Base-by-base conservation (phyloP, 2,329 filamentous ascomycete genomes). In the Rachicladosporium sp. region DNA sequence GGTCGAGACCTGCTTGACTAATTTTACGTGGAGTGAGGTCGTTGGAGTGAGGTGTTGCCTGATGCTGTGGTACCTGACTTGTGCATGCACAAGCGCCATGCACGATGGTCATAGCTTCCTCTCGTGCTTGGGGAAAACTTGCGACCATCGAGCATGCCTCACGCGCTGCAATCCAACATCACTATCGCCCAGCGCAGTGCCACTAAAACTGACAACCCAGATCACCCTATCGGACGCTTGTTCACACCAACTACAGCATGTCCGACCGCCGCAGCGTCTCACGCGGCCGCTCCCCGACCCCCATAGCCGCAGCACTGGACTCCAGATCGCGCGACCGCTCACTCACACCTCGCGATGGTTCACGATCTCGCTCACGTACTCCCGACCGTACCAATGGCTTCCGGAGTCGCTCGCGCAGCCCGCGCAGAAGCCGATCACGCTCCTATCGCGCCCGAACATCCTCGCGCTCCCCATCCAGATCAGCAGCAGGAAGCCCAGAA, bases 181-280 rank as follows among this genome's bases (percentile, higher is more conserved):
- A n/a, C n/a, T n/a, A n/a, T 70, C 21, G 63, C 52, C n/a, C 65
- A 68, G 36, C 54, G 57, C 3, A 62, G 60, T 31, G 31, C 47
- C 6, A 64, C 66, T 6, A 60, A 65, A 27, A 67, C 66, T 2
- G 56, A 55, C 60, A 6, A 63, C 64, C 21, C 46, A 54, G 6
- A 51, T 64, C 7, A 61, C 59, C 39, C 57, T 60, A 7, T 60
- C 58, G n/a, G 66, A 64, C 43, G 61, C 15, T 19, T 19, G 15
- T 3, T 5, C 15, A 19, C 15, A 19, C 15, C 15, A 6, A 32
- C 30, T 6, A 32, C 27, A 23, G n/a, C 15, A 42, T 42, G 40
- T 37, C 44, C 37, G 42, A 47, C 40, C 43, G 43, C 29, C 61
- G 57, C 43, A 65, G 61, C 51, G 47, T 45, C 29, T 64, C 62